phyloP scores from a whole-genome alignment of 768 basidiomycete genomes.

The Termitomyces sp. region DNA sequence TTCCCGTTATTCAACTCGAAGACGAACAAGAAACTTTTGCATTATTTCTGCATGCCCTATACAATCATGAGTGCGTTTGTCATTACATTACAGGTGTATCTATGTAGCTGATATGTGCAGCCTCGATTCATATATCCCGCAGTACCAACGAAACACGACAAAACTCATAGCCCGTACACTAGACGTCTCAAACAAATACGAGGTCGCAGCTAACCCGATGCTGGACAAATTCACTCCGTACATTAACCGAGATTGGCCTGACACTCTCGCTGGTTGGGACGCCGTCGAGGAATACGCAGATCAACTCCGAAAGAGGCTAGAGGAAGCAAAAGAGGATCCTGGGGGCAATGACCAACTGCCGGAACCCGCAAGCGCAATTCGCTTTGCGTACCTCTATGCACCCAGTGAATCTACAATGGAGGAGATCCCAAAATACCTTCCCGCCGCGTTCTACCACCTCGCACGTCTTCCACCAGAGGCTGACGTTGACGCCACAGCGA shows the following conservation, averaged over 20 bases:
- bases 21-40: conserved; percentile 9
- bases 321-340: conserved; percentile 1
- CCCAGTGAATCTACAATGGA: conserved; percentile 1
- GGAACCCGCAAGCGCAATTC: conserved; percentile 8
- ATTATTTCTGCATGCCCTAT: conserved; percentile 11
- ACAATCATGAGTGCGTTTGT: conserved; percentile 6
- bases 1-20: conserved; percentile 6
- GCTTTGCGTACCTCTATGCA: conserved; percentile 10
- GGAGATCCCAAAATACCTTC: conserved; percentile 9
- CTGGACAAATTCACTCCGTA: conserved; percentile 1
- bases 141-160: conserved; percentile 1
- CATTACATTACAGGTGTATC: not conserved
- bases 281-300: conserved; percentile 6
- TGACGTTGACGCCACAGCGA: conserved; percentile 5
- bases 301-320: conserved; percentile 1
- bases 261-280: conserved; percentile 9
- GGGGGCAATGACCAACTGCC: conserved; percentile 10
- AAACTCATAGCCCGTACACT: conserved; percentile 9
- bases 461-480: conserved; percentile 10
- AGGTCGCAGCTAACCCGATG: conserved; percentile 1
- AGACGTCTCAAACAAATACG: conserved; percentile 13
- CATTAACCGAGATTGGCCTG: conserved; percentile 12
- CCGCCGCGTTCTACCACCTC: conserved; percentile 16
- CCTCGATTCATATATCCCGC: conserved; percentile 7
- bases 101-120: not conserved